phyloP scores from a whole-genome alignment of 2,329 filamentous ascomycete genomes.

The Aspergillus sp. region DNA sequence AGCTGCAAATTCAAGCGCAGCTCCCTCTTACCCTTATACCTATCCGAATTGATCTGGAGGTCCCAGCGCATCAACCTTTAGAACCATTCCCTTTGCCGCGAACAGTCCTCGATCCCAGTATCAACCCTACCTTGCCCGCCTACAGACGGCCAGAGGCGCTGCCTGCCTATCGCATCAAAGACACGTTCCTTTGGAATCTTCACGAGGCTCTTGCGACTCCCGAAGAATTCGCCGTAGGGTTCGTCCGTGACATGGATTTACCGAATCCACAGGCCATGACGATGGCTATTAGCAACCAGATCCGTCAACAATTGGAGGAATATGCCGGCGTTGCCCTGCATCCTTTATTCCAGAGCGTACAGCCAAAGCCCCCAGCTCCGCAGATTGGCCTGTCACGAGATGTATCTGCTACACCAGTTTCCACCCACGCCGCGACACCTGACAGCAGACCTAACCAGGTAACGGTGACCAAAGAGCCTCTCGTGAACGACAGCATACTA shows the following conservation, averaged over 20 bases:
- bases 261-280: conserved; percentile 71
- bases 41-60: conserved; percentile 93
- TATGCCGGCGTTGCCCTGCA: conserved; percentile 93
- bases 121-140: conserved; percentile 70
- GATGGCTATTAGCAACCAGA: conserved; percentile 85
- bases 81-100: conserved; percentile 51
- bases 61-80: conserved; percentile 65
- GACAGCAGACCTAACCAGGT: conserved; percentile 48
- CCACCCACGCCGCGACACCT: conserved; percentile 57
- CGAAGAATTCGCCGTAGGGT: conserved; percentile 86
- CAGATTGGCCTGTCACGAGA: conserved; percentile 51
- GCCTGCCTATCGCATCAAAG: conserved; percentile 83
- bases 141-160: conserved; percentile 79
- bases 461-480: conserved; percentile 36
- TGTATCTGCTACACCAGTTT: conserved; percentile 55
- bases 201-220: conserved; percentile 93
- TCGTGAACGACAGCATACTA: conserved; percentile 68
- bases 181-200: conserved; percentile 97
- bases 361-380: conserved; percentile 28
- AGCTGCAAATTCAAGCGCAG: conserved; percentile 66
- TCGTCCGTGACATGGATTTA: conserved; percentile 91
- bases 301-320: conserved; percentile 91
- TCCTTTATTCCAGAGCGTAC: conserved; percentile 72
- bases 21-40: conserved; percentile 90
- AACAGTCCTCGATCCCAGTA: conserved; percentile 41